Evolutionary conservation across 164 flowering plant genomes (phyloP).

Genomic region (Umbilicus rupestris): DNA sequence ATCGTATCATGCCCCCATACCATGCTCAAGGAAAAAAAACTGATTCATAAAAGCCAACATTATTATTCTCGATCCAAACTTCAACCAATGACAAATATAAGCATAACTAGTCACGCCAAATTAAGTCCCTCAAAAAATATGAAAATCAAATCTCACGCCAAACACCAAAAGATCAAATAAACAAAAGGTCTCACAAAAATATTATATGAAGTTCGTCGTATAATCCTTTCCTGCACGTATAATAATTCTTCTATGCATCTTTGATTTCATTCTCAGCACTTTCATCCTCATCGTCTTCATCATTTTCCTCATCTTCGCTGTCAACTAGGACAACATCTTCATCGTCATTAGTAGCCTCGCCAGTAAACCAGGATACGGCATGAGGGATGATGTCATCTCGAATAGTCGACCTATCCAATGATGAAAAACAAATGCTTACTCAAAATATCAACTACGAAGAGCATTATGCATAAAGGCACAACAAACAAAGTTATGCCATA

Average conservation of each 20-base stretch:
- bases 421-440: too few species aligned
- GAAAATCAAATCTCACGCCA: neutral
- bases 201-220: neutral
- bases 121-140: neutral
- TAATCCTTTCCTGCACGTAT: neutral
- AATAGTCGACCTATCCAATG: neutral
- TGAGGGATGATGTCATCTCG: conserved; percentile 3
- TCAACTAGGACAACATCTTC: neutral
- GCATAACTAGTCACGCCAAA: neutral
- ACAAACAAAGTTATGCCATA: conserved; percentile 11
- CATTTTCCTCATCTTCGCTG: neutral
- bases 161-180: neutral
- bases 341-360: neutral
- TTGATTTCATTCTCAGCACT: conserved; percentile 27
- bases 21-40: neutral
- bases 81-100: neutral
- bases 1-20: too few species aligned
- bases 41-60: neutral
- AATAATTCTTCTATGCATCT: neutral
- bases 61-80: neutral
- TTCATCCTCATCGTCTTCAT: conserved; percentile 33
- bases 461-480: neutral
- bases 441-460: too few species aligned
- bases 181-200: neutral
- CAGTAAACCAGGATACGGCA: neutral